phyloP scores from a whole-genome alignment of 2,329 filamentous ascomycete species.

The Colletotrichum cereale region DNA sequence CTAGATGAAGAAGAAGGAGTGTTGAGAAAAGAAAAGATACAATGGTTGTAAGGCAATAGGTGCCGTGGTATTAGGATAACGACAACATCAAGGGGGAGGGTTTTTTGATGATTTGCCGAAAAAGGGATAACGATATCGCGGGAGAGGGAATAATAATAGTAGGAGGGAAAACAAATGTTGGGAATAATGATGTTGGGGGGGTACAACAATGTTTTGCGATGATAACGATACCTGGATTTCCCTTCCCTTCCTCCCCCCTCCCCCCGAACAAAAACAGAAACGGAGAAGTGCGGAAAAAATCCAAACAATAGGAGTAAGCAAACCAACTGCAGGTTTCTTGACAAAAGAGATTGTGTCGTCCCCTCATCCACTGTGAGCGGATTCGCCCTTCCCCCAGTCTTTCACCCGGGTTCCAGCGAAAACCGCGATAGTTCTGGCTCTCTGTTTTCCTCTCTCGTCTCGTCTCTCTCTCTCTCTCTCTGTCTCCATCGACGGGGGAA shows the following conservation, averaged over 20 bases:
- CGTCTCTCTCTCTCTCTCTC: neutral
- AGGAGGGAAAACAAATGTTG: too few species aligned
- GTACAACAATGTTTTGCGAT: neutral
- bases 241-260: neutral
- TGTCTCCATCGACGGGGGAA: neutral
- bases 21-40: neutral
- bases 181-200: neutral
- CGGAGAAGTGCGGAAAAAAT: neutral
- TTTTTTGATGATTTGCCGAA: neutral
- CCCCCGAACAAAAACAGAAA: neutral
- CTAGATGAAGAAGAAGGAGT: too few species aligned
- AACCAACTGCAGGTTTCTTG: neutral
- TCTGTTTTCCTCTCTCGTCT: neutral
- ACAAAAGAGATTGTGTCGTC: slow-evolving; percentile 32
- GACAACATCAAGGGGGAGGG: too few species aligned
- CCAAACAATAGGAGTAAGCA: neutral
- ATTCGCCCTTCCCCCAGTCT: slow-evolving; percentile 28
- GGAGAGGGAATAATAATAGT: neutral
- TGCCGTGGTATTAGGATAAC: too few species aligned
- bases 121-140: neutral
- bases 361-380: slow-evolving; percentile 29
- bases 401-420: slow-evolving; percentile 32
- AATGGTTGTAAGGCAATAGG: too few species aligned
- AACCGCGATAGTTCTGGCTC: slow-evolving; percentile 4
- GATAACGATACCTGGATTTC: neutral